Base-by-base conservation (phyloP, 176 grass and related monocot species). In the Avena insularis region DNA sequence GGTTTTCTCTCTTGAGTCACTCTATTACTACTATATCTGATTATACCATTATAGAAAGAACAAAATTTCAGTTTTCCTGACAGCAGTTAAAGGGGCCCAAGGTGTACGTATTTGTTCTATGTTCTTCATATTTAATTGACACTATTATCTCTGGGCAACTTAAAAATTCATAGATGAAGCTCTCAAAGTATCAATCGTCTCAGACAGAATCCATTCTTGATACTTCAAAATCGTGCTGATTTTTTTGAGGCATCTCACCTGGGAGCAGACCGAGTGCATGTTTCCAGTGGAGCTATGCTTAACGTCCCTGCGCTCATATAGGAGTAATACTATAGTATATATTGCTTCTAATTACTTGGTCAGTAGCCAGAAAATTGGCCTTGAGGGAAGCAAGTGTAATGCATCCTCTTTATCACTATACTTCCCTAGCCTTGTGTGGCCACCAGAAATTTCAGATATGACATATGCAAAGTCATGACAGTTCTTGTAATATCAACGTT, bases 401-500 rank as follows among this genome's bases (percentile, higher is more conserved):
- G 40, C 40, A 43, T 43, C 40, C 40, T 43, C 5, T 43, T 43
- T 43, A 43, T 43, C 40, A 43, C 40, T 43, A 43, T 43, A 40
- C 38, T 1, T 43, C 40, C 40, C 40, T 43, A 43, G 40, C 40
- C 40, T 43, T 43, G 40, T 43, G 1, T 43, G 33, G 8, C 17
- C 21, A 79, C 49, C 65, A 80, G 48, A 54, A 9, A 54, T 43
- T 16, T 25, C 25, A 78, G 36, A 81, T 82, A 43, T 16, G 67
- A 6, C 75, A 77, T 10, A 35, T 67, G 58, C 55, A 49, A 40
- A 40, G 38, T 40, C 0, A 40, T 40, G 38, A 15, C 61, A 14
- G 40, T 78, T 86, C 50, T 77, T 82, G 55, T 64, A 25, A 54
- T 69, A 2, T 9, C 6, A 67, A 35, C 21, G 46, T 81, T 62